A percentile compares a stretch with the other conserved stretches of the same genome.
phyloP scores from a whole-genome alignment of 23 red algal species.

The Gracilaria domingensis region DNA sequence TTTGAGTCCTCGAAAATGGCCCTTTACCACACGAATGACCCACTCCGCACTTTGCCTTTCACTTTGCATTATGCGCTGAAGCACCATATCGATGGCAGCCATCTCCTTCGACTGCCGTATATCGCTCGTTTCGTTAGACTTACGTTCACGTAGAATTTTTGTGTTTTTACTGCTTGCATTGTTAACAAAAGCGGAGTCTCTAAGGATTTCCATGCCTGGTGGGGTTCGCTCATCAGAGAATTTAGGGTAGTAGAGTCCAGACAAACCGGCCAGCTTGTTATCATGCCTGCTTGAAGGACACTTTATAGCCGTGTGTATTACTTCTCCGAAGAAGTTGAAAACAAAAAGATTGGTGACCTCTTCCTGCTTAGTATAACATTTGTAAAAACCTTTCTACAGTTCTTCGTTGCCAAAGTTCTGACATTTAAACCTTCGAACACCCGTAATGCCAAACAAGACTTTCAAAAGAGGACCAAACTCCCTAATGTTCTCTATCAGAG shows the following conservation, averaged over 20 bases:
- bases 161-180: background rate
- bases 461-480: background rate
- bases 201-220: background rate
- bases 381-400: constrained; percentile 4
- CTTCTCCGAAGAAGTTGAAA: background rate
- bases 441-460: constrained; percentile 16
- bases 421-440: constrained; percentile 9
- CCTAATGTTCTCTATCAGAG: background rate
- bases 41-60: constrained; percentile 38
- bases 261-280: background rate
- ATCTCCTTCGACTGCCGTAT: constrained; percentile 3
- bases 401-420: constrained; percentile 20
- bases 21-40: constrained; percentile 11
- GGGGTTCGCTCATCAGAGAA: background rate
- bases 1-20: background rate
- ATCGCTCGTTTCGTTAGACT: background rate
- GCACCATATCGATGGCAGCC: background rate
- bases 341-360: background rate
- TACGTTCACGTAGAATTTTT: background rate
- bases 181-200: constrained; percentile 1
- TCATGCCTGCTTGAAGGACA: background rate
- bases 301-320: background rate
- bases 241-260: background rate
- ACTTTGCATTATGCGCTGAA: constrained; percentile 27
- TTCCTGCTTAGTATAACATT: background rate